Conservation (phyloP, 2,329 filamentous ascomycete genomes). For the Alternaria sp. region DNA sequence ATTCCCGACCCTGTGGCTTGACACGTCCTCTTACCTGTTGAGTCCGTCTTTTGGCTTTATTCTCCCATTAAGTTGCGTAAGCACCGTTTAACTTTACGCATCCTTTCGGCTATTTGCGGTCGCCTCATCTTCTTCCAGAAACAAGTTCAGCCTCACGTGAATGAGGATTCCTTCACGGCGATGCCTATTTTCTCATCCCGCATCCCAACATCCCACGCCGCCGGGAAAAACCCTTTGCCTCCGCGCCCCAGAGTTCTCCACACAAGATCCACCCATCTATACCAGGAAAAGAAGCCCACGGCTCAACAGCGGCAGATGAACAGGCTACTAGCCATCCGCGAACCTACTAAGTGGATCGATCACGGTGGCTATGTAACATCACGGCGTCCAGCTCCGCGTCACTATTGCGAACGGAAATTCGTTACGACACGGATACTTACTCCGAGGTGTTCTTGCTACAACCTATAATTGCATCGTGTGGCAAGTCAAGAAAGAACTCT, state of each 20-base stretch:
- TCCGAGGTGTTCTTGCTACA: background rate
- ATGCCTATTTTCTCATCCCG: background rate
- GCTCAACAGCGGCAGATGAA: constrained; percentile 25
- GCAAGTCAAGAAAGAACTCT: background rate
- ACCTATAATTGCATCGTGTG: background rate
- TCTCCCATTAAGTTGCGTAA: background rate
- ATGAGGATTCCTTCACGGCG: background rate
- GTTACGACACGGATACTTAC: background rate
- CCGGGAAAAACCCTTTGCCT: constrained; percentile 12
- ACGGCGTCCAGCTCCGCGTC: background rate
- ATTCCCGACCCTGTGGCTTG: constrained; percentile 1
- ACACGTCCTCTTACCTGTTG: background rate
- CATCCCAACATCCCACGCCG: constrained; percentile 7
- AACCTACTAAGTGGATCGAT: constrained; percentile 8
- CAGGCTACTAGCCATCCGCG: constrained; percentile 2
- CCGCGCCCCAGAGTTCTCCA: constrained; percentile 18
- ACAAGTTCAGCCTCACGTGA: background rate
- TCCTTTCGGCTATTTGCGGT: background rate
- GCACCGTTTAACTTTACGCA: background rate
- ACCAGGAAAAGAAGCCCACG: constrained; percentile 17
- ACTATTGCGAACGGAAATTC: background rate
- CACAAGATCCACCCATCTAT: constrained; percentile 25
- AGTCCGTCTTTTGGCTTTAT: background rate
- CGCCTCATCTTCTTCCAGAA: background rate
- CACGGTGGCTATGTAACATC: constrained; percentile 4